phyloP scores from a whole-genome alignment of 2,329 filamentous ascomycete species.

The Helicocarpus griseus region DNA sequence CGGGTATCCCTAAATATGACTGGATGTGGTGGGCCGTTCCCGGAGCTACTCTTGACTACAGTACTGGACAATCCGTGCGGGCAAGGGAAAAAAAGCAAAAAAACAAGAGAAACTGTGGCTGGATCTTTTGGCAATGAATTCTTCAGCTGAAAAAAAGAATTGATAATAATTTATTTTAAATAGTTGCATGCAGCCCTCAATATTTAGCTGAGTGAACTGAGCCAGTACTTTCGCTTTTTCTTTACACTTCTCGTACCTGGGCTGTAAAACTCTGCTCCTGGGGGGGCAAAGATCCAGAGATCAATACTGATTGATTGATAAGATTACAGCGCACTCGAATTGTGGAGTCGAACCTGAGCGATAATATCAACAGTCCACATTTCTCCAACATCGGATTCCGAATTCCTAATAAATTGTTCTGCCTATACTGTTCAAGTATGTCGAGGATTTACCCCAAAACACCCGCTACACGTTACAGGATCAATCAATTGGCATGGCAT shows the following conservation, averaged over 20 bases:
- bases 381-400: not conserved
- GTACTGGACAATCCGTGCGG: not conserved
- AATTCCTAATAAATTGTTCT: not conserved
- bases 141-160: not conserved
- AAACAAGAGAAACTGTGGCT: not conserved
- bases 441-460: too few relatives aligned
- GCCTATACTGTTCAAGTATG: too few relatives aligned
- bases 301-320: not conserved
- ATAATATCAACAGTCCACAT: not conserved
- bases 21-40: not conserved
- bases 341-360: not conserved
- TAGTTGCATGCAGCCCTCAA: not conserved
- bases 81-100: not conserved
- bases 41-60: not conserved
- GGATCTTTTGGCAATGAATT: not conserved
- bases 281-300: not conserved
- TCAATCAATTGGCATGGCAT: not conserved
- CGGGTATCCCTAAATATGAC: not conserved
- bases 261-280: not conserved
- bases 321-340: not conserved
- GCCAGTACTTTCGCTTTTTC: too few relatives aligned
- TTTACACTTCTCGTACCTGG: too few relatives aligned
- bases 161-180: not conserved
- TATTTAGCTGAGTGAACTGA: not conserved
- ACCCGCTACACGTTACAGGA: too few relatives aligned